These are phyloP conservation scores for Plasmodium chabaudi DNA, from an alignment of 169 alveolate species.

Conservation along the genomic window DNA sequence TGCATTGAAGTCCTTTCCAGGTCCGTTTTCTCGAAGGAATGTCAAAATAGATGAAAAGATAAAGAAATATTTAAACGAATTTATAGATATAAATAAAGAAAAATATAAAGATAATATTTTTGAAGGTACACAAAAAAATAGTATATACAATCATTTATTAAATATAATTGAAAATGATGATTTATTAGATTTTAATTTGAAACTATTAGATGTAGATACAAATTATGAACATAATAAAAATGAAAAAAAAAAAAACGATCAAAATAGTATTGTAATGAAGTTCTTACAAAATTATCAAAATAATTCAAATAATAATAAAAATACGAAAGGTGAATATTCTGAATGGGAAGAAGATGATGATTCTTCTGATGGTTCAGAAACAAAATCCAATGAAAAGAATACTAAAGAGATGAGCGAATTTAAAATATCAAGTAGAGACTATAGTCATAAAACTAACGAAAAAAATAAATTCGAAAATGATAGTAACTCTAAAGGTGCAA, in stretches of 20 bases:
- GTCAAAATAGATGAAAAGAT: slow-evolving; percentile 38
- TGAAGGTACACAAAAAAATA: background rate
- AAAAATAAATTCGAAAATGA: too few relatives aligned
- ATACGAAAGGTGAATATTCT: background rate
- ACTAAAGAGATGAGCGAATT: too few relatives aligned
- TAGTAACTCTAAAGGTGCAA: too few relatives aligned
- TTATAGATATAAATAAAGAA: slow-evolving; percentile 14
- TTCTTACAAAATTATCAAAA: background rate
- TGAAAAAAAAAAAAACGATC: background rate
- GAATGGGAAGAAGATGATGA: background rate
- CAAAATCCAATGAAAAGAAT: too few relatives aligned
- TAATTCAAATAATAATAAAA: background rate
- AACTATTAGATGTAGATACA: background rate
- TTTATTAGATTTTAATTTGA: background rate
- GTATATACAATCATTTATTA: background rate
- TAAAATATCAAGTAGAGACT: too few relatives aligned
- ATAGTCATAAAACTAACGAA: too few relatives aligned
- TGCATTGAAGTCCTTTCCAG: slow-evolving; percentile 36
- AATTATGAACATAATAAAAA: background rate
- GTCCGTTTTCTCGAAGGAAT: slow-evolving; percentile 41
- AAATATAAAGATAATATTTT: background rate
- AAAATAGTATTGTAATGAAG: background rate
- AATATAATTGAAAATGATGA: background rate
- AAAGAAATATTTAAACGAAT: slow-evolving; percentile 10
- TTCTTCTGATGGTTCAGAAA: too few relatives aligned